Base-by-base conservation (phyloP, 1,284 basidiomycete genomes). In the Rhodofomes roseus region DNA sequence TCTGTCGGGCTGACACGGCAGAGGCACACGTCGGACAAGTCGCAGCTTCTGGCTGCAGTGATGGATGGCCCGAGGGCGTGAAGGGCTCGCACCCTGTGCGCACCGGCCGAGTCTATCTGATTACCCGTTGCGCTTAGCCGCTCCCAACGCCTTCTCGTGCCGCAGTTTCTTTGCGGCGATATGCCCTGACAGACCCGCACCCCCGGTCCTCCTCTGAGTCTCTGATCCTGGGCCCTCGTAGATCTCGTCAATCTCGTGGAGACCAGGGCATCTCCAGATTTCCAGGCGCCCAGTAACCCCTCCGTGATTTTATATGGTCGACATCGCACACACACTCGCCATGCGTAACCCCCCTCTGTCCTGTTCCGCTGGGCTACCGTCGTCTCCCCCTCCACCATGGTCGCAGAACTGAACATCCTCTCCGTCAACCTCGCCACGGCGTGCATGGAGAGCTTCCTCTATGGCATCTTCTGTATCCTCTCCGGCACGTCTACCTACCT, bases 391-490 rank as follows among this genome's bases (percentile, higher is more conserved):
- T 52, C 50, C 50, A 52, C 14, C 50, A 52, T 52, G 50, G 56
- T 57, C 11, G 36, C 34, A 29, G 56, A 57, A 25, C 39, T 57
- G 23, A 39, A 14, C 27, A 18, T 57, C 31, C 29, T 57, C 20
- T 39, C 34, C 39, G 56, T 57, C 27, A 57, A 57, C 39, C 56
- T 57, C 23, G 56, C 56, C 29, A 52, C 56, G 37, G 48, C 39
- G 40, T 41, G 36, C 50, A 41, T 57, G 34, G 56, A 57, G 50
- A 57, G 56, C 29, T 53, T 41, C 48, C 50, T 57, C 48, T 57
- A 53, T 44, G 56, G 56, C 37, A 57, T 57, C 37, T 52, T 57
- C 50, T 29, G 25, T 20, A 20, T 57, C 27, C 46, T 57, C 4
- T 57, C 31, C 25, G 48, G 34, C 50, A 36, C 39, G 18, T 57